Conservation (phyloP, 176 grass and related monocot genomes). For the Coix lacrymajobi region DNA sequence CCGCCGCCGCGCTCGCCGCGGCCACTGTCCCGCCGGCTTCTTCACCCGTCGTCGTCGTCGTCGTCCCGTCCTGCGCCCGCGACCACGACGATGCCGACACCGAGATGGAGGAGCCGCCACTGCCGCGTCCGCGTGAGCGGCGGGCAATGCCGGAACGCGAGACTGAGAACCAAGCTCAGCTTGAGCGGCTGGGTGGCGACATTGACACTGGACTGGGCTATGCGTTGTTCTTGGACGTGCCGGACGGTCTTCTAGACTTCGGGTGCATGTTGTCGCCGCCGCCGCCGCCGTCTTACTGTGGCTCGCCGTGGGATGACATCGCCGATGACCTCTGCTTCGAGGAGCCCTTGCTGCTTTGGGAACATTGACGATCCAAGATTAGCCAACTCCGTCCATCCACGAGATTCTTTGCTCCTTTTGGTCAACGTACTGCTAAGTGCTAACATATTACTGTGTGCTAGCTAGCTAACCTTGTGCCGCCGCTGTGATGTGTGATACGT, state of each 20-base stretch:
- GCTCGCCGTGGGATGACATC: slow-evolving; percentile 28
- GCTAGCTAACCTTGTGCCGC: background rate
- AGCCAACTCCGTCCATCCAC: background rate
- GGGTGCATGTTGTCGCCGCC: slow-evolving; percentile 18
- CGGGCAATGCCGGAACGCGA: background rate
- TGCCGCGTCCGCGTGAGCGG: background rate
- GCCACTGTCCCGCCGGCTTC: background rate
- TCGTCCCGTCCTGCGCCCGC: background rate
- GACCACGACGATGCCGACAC: background rate
- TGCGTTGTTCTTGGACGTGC: slow-evolving; percentile 32
- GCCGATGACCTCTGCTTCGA: slow-evolving; percentile 18
- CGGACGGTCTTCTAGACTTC: slow-evolving; percentile 23
- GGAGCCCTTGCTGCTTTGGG: slow-evolving; percentile 50
- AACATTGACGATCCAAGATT: slow-evolving; percentile 11
- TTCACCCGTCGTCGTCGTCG: background rate
- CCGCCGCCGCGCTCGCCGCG: slow-evolving; percentile 66
- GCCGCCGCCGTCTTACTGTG: background rate
- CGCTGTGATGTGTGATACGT: background rate
- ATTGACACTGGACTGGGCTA: background rate
- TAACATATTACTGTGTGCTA: background rate
- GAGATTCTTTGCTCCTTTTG: background rate
- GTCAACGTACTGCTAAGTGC: too few relatives aligned
- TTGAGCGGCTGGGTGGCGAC: background rate
- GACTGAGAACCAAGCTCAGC: background rate
- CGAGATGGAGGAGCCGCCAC: background rate